Evolutionary conservation across 352 stramenopile species (phyloP).

Genomic region (Globisporangium recalcitrans): DNA sequence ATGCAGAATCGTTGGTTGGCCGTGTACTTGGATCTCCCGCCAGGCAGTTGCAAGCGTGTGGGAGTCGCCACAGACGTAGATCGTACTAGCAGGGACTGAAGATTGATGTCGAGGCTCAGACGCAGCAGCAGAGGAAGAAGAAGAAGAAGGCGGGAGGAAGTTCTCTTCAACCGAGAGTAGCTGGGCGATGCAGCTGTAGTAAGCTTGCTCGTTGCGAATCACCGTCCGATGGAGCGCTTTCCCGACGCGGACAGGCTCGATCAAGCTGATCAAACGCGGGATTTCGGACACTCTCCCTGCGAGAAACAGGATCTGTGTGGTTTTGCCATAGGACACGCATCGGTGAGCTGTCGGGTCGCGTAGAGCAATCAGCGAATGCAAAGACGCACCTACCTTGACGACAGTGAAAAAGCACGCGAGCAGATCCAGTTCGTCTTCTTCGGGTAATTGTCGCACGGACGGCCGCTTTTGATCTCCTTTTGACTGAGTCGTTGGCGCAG

Average conservation of each 20-base stretch:
- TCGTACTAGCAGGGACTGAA: constrained; percentile 22
- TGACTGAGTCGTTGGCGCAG: not conserved
- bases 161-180: constrained; percentile 49
- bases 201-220: constrained; percentile 85
- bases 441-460: constrained; percentile 9
- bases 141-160: constrained; percentile 5
- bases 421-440: constrained; percentile 61
- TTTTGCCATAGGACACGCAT: no score
- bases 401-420: constrained; percentile 76
- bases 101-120: not conserved
- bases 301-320: constrained; percentile 77
- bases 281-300: constrained; percentile 44
- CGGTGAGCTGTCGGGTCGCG: no score
- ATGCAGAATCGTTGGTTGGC: constrained; percentile 20
- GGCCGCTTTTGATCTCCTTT: not conserved
- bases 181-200: constrained; percentile 85
- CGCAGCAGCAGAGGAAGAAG: no score
- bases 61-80: constrained; percentile 88
- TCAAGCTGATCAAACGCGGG: constrained; percentile 40
- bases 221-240: constrained; percentile 69
- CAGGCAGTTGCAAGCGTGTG: constrained; percentile 89
- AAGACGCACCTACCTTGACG: constrained; percentile 40
- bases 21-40: constrained; percentile 43
- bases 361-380: not conserved
- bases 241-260: constrained; percentile 64